A percentile compares a stretch with the other conserved stretches of the same genome.
These are phyloP conservation scores for Dictyostelium brefeldianum DNA, from an alignment of 78 protist genomes.

Conservation along the genomic window DNA sequence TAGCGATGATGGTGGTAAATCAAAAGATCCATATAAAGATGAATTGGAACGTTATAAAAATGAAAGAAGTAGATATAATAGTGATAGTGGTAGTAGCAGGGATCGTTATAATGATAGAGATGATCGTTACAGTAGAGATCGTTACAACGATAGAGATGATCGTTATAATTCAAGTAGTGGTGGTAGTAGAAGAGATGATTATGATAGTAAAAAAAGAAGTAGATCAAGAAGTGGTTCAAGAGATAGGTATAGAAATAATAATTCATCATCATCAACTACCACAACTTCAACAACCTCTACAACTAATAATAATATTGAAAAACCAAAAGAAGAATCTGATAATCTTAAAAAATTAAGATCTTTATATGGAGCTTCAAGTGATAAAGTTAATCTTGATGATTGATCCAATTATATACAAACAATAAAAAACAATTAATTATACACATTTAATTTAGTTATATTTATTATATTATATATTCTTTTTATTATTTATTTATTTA, in stretches of 20 bases:
- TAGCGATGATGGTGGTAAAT: not conserved
- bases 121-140: not conserved
- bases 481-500: too few relatives aligned
- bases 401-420: too few relatives aligned
- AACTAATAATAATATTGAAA: not conserved
- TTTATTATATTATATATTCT: too few relatives aligned
- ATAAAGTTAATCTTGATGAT: slow-evolving; percentile 27
- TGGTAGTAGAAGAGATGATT: not conserved
- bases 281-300: not conserved
- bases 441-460: too few relatives aligned
- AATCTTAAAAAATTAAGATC: slow-evolving; percentile 33
- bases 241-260: slow-evolving; percentile 24
- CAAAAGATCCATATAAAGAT: not conserved
- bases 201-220: slow-evolving; percentile 10
- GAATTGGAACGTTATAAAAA: not conserved
- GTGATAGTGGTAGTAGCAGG: not conserved
- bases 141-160: not conserved
- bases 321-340: slow-evolving; percentile 56
- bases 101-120: slow-evolving; percentile 5
- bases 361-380: slow-evolving; percentile 63
- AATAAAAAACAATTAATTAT: too few relatives aligned
- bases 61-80: slow-evolving; percentile 14
- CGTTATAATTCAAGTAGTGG: not conserved
- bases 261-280: not conserved
- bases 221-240: slow-evolving; percentile 30